A percentile compares a stretch with the other conserved stretches of the same genome.
phyloP scores from a whole-genome alignment of 345 rosid genomes.

The Turnera subulata region DNA sequence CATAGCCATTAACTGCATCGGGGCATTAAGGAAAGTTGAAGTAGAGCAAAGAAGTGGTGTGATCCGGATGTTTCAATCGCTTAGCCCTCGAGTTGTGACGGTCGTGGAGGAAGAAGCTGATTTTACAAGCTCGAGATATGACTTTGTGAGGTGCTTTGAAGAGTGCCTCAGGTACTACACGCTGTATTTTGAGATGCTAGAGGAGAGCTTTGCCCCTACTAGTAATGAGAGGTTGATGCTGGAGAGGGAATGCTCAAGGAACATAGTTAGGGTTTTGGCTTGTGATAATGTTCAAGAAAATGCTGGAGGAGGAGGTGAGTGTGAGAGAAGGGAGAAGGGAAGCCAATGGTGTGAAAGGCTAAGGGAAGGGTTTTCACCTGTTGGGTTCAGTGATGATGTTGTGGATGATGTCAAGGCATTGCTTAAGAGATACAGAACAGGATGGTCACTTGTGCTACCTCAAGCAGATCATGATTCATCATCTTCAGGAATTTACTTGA shows the following conservation, averaged over 20 bases:
- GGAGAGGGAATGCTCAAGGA: constrained; percentile 65
- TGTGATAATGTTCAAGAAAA: constrained; percentile 41
- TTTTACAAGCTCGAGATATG: constrained; percentile 42
- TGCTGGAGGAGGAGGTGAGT: constrained; percentile 19
- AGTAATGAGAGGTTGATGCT: constrained; percentile 68
- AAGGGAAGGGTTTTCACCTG: constrained; percentile 30
- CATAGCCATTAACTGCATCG: constrained; percentile 55
- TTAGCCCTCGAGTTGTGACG: constrained; percentile 49
- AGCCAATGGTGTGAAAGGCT: constrained; percentile 52
- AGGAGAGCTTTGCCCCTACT: constrained; percentile 54
- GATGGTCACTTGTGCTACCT: constrained; percentile 49
- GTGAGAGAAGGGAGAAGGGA: constrained; percentile 63
- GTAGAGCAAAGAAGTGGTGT: constrained; percentile 37
- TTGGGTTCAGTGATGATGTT: constrained; percentile 58
- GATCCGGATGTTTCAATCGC: constrained; percentile 41
- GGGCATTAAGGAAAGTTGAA: constrained; percentile 43
- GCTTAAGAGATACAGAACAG: constrained; percentile 55
- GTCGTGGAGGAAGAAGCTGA: constrained; percentile 79
- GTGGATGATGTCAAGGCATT: constrained; percentile 69
- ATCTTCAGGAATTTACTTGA: constrained; percentile 43
- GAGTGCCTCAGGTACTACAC: constrained; percentile 67
- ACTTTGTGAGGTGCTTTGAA: constrained; percentile 60
- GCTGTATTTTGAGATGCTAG: constrained; percentile 63
- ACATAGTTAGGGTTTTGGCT: constrained; percentile 68
- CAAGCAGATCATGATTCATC: constrained; percentile 21